A percentile compares a stretch with the other conserved stretches of the same genome.
phyloP scores from a whole-genome alignment of 2,329 filamentous ascomycete genomes.

The Verticillium nubilum region DNA sequence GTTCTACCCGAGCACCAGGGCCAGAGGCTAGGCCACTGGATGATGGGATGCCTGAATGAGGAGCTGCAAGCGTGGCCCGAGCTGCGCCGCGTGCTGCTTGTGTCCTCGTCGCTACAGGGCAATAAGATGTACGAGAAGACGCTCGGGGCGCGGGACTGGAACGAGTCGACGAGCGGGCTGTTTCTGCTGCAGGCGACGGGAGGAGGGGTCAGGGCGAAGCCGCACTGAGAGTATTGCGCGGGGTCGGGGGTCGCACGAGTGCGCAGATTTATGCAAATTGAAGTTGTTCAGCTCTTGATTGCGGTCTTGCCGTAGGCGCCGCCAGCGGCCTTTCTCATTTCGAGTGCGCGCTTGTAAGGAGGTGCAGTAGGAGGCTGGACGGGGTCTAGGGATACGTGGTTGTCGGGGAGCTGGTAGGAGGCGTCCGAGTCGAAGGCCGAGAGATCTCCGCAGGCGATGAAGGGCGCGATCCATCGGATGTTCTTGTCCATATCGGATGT shows the following conservation, averaged over 20 bases:
- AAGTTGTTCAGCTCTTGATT: slow-evolving; percentile 18
- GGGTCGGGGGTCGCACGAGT: too few species aligned
- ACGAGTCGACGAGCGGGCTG: slow-evolving; percentile 33
- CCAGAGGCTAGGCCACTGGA: slow-evolving; percentile 58
- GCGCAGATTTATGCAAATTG: background rate
- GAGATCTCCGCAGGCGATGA: slow-evolving; percentile 94
- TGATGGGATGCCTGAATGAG: slow-evolving; percentile 57
- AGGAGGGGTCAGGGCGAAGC: slow-evolving; percentile 12
- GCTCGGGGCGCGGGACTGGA: slow-evolving; percentile 38
- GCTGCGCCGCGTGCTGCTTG: slow-evolving; percentile 53
- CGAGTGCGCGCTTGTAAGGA: slow-evolving; percentile 86
- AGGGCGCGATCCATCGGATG: slow-evolving; percentile 82
- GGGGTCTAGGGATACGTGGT: slow-evolving; percentile 81
- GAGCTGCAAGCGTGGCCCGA: slow-evolving; percentile 49
- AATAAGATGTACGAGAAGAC: slow-evolving; percentile 41
- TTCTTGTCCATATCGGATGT: slow-evolving; percentile 18
- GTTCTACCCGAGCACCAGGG: slow-evolving; percentile 54
- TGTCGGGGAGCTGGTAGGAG: slow-evolving; percentile 82
- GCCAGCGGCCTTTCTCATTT: slow-evolving; percentile 70
- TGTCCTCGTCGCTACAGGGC: slow-evolving; percentile 33
- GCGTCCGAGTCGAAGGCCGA: slow-evolving; percentile 95
- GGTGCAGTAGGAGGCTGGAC: slow-evolving; percentile 94
- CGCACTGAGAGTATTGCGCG: background rate
- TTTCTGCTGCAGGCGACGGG: slow-evolving; percentile 36
- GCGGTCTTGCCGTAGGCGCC: slow-evolving; percentile 72